Evolutionary conservation across 768 basidiomycete species (phyloP).

Genomic region (Suillus decipiens): DNA sequence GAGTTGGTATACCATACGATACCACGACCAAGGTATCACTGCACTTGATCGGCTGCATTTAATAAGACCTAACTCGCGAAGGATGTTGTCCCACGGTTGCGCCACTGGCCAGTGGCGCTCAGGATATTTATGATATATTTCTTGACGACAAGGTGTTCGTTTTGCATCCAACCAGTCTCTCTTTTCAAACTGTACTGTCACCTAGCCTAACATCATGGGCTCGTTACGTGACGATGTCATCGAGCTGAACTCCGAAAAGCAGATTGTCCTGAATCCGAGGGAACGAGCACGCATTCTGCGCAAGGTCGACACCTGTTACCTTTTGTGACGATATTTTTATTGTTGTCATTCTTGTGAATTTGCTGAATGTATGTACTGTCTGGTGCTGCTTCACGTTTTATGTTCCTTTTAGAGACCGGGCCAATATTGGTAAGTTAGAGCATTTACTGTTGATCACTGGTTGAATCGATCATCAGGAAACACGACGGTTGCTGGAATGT

Average conservation of each 20-base stretch:
- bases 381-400: neutral
- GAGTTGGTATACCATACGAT: neutral
- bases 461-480: conserved; percentile 32
- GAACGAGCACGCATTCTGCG: conserved; percentile 35
- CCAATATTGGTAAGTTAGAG: conserved; percentile 41
- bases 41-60: neutral
- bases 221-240: neutral
- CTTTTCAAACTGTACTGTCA: neutral
- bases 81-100: no score
- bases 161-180: neutral
- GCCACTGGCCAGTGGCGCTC: neutral
- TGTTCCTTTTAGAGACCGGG: conserved; percentile 37
- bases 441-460: neutral
- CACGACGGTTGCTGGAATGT: conserved; percentile 47
- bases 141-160: neutral
- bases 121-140: neutral
- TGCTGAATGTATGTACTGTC: neutral
- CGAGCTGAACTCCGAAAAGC: neutral
- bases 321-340: conserved; percentile 43
- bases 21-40: neutral
- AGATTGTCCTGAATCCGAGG: conserved; percentile 8
- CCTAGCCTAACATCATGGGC: neutral
- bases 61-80: no score
- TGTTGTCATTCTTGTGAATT: conserved; percentile 49
- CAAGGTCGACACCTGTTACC: conserved; percentile 50